Evolutionary conservation across 139 green algal species (phyloP).

Genomic region (Monoraphidium neglectum): DNA sequence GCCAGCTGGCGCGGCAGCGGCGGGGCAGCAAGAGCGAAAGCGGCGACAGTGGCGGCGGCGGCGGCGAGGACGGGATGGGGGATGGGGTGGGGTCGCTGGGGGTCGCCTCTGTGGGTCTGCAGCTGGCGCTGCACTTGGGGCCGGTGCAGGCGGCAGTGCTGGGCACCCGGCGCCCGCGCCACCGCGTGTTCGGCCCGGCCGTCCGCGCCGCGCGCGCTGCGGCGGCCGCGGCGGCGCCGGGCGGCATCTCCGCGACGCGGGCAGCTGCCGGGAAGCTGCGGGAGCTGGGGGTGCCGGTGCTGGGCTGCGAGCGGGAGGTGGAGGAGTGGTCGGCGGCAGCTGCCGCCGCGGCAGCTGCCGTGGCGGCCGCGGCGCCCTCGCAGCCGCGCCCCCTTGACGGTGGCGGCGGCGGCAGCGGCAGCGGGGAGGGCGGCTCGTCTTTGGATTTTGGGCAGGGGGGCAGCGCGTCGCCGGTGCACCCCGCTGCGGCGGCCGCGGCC

Average conservation of each 20-base stretch:
- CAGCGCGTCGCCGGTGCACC: neutral
- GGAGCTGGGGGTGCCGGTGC: neutral
- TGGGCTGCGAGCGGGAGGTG: neutral
- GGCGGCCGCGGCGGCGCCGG: neutral
- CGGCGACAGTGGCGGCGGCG: neutral
- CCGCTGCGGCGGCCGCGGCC: too few relatives aligned
- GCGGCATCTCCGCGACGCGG: conserved; percentile 10
- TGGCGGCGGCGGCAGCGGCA: neutral
- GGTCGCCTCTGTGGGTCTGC: conserved; percentile 20
- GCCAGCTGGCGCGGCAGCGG: neutral
- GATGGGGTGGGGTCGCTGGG: too few relatives aligned
- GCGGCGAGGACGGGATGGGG: conserved; percentile 1
- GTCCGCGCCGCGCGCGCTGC: conserved; percentile 5
- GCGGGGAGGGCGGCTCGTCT: too few relatives aligned
- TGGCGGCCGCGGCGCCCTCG: neutral
- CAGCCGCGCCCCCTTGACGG: neutral
- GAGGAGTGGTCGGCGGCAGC: neutral
- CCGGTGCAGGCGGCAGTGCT: conserved; percentile 18
- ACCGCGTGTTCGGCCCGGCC: conserved; percentile 17
- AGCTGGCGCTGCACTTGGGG: conserved; percentile 14
- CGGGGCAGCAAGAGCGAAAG: neutral
- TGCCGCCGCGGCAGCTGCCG: neutral
- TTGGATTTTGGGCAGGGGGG: too few relatives aligned
- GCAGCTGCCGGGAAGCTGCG: conserved; percentile 12
- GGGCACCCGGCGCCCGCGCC: conserved; percentile 10